Base-by-base conservation (phyloP, 2,329 filamentous ascomycete species). In the Ustilaginoidea virens region DNA sequence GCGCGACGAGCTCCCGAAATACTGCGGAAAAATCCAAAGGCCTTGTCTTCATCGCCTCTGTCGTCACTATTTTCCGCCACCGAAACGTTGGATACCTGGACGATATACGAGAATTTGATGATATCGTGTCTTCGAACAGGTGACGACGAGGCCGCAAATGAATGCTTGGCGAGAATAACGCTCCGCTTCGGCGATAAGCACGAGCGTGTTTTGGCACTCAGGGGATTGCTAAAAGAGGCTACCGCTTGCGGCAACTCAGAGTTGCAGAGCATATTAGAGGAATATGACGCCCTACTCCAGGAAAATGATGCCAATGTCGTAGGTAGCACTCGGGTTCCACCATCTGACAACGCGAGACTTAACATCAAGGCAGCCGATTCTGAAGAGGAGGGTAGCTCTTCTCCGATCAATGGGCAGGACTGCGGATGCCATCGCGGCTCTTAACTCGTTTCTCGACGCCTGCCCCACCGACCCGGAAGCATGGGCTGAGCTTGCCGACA, bases 381-480 rank as follows among this genome's bases (percentile, higher is more conserved):
- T 78, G 24, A 98, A 98, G 59, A 69, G 90, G 36, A 72, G 80
- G 25, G 71, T 87, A 34, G 80, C 85, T 5, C 64, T 96, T 20
- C 59, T 96, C 33, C 73, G 74, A 41, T 79, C 77, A 17, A 64
- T 92, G 51, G 74, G 73, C 17, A 74, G 72, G 43, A 60, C 61
- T 2, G 45, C 67, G 2, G 83, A 94, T 37, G 81, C 90, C 1
- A 79, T 86, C 25, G 58, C 70, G 18, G 74, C 77, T 17, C 56
- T 96, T 33, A 73, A 75, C 36, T 66, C 74, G 32, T 64, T 96
- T 17, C 60, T 98, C 26, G 80, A 92, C 46, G 74, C 78, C 36
- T 80, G 76, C 30, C 86, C 90, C 2, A 93, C 81, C 2, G 90
- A 98, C 56, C 75, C 78, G 5, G 90, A 98, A 58, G 76, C 80